Percentiles rank a stretch among this genome's conserved stretches.
These are phyloP conservation scores for Sporisorium exsertum DNA, from an alignment of 1,284 basidiomycete species.

Conservation along the genomic window DNA sequence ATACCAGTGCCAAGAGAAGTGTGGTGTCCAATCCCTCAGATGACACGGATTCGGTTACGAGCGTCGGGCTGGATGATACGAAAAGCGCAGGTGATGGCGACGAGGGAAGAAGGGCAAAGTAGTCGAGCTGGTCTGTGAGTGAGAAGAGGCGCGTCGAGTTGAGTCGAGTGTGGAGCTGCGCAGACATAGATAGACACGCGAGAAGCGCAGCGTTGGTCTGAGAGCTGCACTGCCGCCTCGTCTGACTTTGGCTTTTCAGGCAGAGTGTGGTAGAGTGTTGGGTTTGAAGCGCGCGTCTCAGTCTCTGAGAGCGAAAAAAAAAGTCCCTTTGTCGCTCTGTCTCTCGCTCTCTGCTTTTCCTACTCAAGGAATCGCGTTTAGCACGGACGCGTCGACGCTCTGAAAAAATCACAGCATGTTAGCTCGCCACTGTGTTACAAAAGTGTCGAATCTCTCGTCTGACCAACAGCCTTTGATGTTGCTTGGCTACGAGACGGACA, in stretches of 20 bases:
- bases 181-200: not conserved
- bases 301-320: not conserved
- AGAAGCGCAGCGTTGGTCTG: not conserved
- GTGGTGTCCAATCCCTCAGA: not conserved
- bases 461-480: too few species aligned
- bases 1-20: not conserved
- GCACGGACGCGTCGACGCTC: slow-evolving; percentile 33
- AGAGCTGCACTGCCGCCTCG: not conserved
- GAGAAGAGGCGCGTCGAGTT: slow-evolving; percentile 7
- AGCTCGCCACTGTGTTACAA: not conserved
- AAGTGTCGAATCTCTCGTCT: too few species aligned
- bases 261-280: too few species aligned
- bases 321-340: not conserved
- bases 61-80: not conserved
- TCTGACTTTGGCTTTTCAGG: slow-evolving; percentile 6
- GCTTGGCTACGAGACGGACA: slow-evolving; percentile 23
- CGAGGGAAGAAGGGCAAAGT: not conserved
- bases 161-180: slow-evolving; percentile 14
- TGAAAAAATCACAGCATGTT: not conserved
- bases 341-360: not conserved
- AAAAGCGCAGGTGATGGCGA: not conserved
- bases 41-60: not conserved
- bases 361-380: slow-evolving; percentile 22
- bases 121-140: not conserved
- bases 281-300: not conserved